Base-by-base conservation (phyloP, 192 early-diverging fungal species). In the Mortierella hygrophila region DNA sequence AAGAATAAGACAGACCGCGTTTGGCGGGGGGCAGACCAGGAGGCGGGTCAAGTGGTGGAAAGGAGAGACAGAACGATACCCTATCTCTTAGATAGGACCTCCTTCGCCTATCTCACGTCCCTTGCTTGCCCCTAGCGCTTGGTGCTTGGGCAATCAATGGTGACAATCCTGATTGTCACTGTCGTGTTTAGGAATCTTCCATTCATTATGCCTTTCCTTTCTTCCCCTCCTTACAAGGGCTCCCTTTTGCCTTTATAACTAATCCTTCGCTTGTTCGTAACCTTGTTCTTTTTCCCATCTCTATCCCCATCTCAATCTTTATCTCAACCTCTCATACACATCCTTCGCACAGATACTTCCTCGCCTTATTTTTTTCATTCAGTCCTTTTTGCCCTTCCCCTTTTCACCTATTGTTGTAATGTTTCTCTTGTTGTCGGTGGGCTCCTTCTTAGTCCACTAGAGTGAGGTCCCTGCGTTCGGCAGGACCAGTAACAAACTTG, bases 391-490 rank as follows among this genome's bases (percentile, higher is more conserved):
- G 11, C 23, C 11, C 4, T 15, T 15, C 29, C 29, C 29, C 29
- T 65, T 65, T 65, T 15, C 13, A 65, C 26, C 7, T 26, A 32
- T 65, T 65, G 60, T 32, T 65, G 11, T 65, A 8, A 10, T 32
- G 29, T 4, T 10, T 26, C 11, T 65, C 26, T 13, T 65, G 23
- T 32, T 65, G 60, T 52, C 49, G 0, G 32, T 65, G 29, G 55
- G n/a, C 55, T 60, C 55, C n/a, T 1, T 60, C 55, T 1, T 26
- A 26, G 23, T 26, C 6, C 10, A 26, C 55, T 60, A 26, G 55
- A 60, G n/a, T 26, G n/a, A 60, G 55, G n/a, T 60, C 55, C 55
- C n/a, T 60, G 55, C n/a, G 55, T 60, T 60, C n/a, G n/a, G n/a
- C 55, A 60, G 8, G 55, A 60, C 55, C 60, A 11, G 60, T 26